Conservation (phyloP, 1,284 basidiomycete species). For the Pseudozyma tsukubaensis region DNA sequence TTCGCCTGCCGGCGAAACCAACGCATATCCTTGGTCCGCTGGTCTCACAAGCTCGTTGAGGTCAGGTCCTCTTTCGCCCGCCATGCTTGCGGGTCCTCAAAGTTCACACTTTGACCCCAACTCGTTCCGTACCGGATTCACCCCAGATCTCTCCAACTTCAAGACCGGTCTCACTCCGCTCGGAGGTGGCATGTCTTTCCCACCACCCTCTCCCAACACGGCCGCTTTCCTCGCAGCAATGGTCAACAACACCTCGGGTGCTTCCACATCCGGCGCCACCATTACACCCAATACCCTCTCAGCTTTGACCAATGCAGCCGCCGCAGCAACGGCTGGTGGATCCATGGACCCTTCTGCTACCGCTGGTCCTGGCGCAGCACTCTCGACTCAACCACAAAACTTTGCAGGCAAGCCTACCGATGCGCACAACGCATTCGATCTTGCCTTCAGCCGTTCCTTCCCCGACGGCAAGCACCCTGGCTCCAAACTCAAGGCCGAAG, state of each 20-base stretch:
- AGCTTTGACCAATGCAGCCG: constrained; percentile 41
- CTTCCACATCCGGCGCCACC: constrained; percentile 53
- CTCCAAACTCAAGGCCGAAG: constrained; percentile 44
- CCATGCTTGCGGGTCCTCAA: constrained; percentile 89
- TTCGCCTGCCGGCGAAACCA: constrained; percentile 78
- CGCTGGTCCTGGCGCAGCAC: constrained; percentile 9
- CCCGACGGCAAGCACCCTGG: constrained; percentile 12
- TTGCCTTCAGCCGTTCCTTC: constrained; percentile 55
- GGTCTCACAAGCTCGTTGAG: constrained; percentile 76
- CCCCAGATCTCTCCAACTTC: constrained; percentile 73
- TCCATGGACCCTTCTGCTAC: constrained; percentile 27
- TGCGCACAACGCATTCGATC: constrained; percentile 51
- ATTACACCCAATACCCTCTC: constrained; percentile 85
- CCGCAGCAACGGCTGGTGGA: constrained; percentile 11
- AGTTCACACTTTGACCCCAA: constrained; percentile 77
- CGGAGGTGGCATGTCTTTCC: constrained; percentile 73
- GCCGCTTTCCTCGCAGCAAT: constrained; percentile 94
- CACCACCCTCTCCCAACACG: constrained; percentile 87
- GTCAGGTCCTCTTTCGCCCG: constrained; percentile 89
- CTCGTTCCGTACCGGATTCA: constrained; percentile 78
- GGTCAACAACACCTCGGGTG: constrained; percentile 73
- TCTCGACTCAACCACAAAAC: constrained; percentile 46
- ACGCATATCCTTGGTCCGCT: constrained; percentile 53
- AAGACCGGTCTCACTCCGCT: constrained; percentile 72
- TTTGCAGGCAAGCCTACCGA: constrained; percentile 40